A percentile compares a stretch with the other conserved stretches of the same genome.
Conservation (phyloP, 1,139 yeast genomes). For the Suhomyces anneliseae region DNA sequence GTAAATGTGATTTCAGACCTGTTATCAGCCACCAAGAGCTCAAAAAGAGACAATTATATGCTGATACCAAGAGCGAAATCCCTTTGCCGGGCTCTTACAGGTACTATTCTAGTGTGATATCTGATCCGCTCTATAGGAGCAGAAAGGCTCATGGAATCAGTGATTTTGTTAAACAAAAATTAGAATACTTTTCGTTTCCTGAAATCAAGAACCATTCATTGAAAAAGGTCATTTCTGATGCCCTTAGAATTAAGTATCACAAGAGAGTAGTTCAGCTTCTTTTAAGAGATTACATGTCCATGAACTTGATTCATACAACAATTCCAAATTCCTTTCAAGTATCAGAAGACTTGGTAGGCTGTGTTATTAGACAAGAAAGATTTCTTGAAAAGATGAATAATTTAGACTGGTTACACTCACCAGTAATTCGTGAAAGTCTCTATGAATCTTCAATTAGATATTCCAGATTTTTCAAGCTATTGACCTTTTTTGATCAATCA, state of each 20-base stretch:
- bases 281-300: conserved; percentile 17
- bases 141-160: conserved; percentile 6
- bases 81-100: conserved; percentile 17
- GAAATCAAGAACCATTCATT: neutral
- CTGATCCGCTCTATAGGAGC: conserved; percentile 2
- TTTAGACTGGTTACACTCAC: conserved; percentile 30
- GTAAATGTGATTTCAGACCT: conserved; percentile 6
- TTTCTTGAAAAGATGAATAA: conserved; percentile 32
- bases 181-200: neutral
- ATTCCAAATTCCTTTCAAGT: conserved; percentile 16
- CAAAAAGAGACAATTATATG: conserved; percentile 22
- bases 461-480: conserved; percentile 24
- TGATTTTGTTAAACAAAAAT: conserved; percentile 3
- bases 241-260: neutral
- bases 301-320: conserved; percentile 24
- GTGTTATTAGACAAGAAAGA: conserved; percentile 33
- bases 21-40: conserved; percentile 20
- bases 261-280: conserved; percentile 3
- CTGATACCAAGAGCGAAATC: conserved; percentile 14
- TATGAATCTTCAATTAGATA: conserved; percentile 26
- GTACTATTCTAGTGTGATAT: conserved; percentile 13
- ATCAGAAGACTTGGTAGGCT: conserved; percentile 33
- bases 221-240: neutral
- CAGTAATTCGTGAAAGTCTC: conserved; percentile 20
- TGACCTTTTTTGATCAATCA: conserved; percentile 13